Conservation (phyloP, 805 yeast species). For the Saccharomycopsis microspora region DNA sequence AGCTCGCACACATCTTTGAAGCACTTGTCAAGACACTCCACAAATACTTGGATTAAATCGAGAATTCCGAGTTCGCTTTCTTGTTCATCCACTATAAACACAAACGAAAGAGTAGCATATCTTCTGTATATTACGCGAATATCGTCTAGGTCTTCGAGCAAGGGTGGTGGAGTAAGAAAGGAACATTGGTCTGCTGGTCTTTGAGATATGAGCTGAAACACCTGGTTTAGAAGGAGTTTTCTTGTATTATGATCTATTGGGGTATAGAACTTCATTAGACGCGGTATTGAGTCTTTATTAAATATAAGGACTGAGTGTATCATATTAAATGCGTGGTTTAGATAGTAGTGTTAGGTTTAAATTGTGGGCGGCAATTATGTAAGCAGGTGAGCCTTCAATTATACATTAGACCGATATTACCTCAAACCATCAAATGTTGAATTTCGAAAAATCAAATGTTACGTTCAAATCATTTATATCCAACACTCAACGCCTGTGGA, state of each 20-base stretch:
- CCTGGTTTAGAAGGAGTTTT: constrained; percentile 67
- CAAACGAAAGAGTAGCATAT: constrained; percentile 93
- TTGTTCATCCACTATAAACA: constrained; percentile 90
- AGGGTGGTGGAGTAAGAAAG: constrained; percentile 81
- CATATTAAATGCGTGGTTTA: constrained; percentile 30
- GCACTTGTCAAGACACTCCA: constrained; percentile 86
- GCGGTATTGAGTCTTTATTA: constrained; percentile 82
- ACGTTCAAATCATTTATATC: too few species aligned
- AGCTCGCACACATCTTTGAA: constrained; percentile 91
- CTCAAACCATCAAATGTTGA: too few species aligned
- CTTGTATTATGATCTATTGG: constrained; percentile 84
- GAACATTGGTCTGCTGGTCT: constrained; percentile 74
- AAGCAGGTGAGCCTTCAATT: too few species aligned
- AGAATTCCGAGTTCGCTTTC: constrained; percentile 90
- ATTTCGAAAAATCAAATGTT: too few species aligned
- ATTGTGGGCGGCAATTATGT: too few species aligned
- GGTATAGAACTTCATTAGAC: constrained; percentile 84
- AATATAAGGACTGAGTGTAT: constrained; percentile 81
- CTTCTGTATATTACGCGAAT: constrained; percentile 87
- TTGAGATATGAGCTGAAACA: constrained; percentile 61
- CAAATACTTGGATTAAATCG: constrained; percentile 93
- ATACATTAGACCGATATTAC: too few species aligned
- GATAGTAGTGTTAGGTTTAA: too few species aligned
- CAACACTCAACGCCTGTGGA: too few species aligned
- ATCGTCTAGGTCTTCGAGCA: constrained; percentile 50